Evolutionary conservation across 805 yeast species (phyloP).

Genomic region (Zygotorulaspora chibaensis): DNA sequence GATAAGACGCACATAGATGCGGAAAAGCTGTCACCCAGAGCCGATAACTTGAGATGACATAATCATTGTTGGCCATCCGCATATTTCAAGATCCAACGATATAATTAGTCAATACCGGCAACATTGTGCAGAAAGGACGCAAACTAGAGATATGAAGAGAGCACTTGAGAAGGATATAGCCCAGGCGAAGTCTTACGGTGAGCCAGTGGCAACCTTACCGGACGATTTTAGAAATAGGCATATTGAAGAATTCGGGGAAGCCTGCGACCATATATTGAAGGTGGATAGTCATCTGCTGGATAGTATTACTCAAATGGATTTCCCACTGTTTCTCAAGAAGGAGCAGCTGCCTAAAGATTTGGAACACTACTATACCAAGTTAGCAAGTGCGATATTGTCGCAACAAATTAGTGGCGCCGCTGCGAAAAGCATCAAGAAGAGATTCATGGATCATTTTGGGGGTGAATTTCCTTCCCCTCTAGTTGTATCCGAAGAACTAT

Average conservation of each 20-base stretch:
- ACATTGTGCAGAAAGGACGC: background rate
- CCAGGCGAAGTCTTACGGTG: background rate
- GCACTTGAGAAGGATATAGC: conserved; percentile 5
- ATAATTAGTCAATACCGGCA: background rate
- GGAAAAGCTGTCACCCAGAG: too few relatives aligned
- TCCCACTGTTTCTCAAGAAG: conserved; percentile 27
- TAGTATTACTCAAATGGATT: conserved; percentile 25
- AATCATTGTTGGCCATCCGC: too few relatives aligned
- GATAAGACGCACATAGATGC: too few relatives aligned
- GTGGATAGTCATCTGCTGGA: conserved; percentile 39
- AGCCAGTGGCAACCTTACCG: conserved; percentile 18
- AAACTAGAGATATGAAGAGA: conserved; percentile 8
- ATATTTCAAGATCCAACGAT: background rate
- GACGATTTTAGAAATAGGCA: conserved; percentile 27
- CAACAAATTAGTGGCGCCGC: conserved; percentile 83
- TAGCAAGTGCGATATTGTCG: conserved; percentile 51
- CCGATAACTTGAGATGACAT: too few relatives aligned
- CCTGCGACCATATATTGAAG: conserved; percentile 32
- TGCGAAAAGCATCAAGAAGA: conserved; percentile 57
- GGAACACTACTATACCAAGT: conserved; percentile 39
- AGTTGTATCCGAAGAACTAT: conserved; percentile 37
- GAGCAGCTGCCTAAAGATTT: conserved; percentile 12
- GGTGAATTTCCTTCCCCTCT: conserved; percentile 50
- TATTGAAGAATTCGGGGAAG: conserved; percentile 34
- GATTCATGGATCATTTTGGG: conserved; percentile 40